These are phyloP conservation scores for Colletotrichum acutatum DNA, from an alignment of 2,329 filamentous ascomycete species.

Conservation along the genomic window DNA sequence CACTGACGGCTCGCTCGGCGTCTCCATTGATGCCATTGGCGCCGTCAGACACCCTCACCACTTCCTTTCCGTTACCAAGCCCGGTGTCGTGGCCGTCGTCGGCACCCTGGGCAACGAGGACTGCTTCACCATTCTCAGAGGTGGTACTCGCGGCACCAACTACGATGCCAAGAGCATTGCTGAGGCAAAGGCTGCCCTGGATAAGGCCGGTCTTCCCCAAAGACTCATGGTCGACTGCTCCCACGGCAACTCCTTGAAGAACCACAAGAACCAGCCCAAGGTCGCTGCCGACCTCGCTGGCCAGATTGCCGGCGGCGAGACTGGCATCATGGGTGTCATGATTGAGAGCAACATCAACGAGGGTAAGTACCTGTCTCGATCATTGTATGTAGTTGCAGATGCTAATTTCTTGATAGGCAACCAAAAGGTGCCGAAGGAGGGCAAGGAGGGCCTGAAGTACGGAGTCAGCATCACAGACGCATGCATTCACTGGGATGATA, in stretches of 20 bases:
- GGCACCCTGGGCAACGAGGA: slow-evolving; percentile 95
- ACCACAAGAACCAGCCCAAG: slow-evolving; percentile 97
- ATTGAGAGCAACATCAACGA: slow-evolving; percentile 98
- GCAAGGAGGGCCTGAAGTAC: slow-evolving; percentile 86
- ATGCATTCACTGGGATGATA: slow-evolving; percentile 95
- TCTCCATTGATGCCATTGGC: slow-evolving; percentile 95
- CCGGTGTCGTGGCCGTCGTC: slow-evolving; percentile 93
- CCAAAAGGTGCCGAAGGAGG: slow-evolving; percentile 92
- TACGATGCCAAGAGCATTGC: slow-evolving; percentile 88
- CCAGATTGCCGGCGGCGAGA: slow-evolving; percentile 87
- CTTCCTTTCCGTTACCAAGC: slow-evolving; percentile 97
- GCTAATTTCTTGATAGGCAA: slow-evolving; percentile 65
- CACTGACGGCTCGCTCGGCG: slow-evolving; percentile 88
- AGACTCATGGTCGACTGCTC: slow-evolving; percentile 98
- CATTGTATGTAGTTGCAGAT: background rate
- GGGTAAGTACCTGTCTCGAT: slow-evolving; percentile 61
- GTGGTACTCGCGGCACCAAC: slow-evolving; percentile 93
- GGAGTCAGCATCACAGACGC: slow-evolving; percentile 98
- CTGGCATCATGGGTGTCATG: slow-evolving; percentile 95
- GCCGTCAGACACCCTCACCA: slow-evolving; percentile 93
- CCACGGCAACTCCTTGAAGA: slow-evolving; percentile 95
- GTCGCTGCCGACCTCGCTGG: slow-evolving; percentile 84
- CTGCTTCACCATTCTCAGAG: slow-evolving; percentile 95
- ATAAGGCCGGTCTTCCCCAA: slow-evolving; percentile 77
- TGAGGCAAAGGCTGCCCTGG: slow-evolving; percentile 82